phyloP scores from a whole-genome alignment of 2,329 filamentous ascomycete genomes.

The Colletotrichum abscissum region DNA sequence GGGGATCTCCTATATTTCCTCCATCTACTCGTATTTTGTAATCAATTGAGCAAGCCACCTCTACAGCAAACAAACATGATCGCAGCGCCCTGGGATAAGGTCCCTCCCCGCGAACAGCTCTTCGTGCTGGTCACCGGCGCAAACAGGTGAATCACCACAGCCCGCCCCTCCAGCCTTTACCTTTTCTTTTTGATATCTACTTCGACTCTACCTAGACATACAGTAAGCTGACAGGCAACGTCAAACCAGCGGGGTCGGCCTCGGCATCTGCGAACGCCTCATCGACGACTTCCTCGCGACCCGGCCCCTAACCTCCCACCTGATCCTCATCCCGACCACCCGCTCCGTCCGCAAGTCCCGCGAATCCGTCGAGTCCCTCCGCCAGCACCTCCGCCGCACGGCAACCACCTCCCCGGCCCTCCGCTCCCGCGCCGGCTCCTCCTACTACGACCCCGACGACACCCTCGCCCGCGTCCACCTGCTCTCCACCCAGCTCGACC shows the following conservation, averaged over 20 bases:
- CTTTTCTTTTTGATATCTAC: not conserved
- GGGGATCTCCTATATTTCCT: not conserved
- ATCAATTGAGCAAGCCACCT: not conserved
- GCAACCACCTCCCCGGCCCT: conserved; percentile 53
- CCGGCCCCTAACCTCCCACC: conserved; percentile 72
- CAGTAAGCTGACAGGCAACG: not conserved
- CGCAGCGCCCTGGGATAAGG: conserved; percentile 48
- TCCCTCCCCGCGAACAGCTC: conserved; percentile 55
- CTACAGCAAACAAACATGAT: conserved; percentile 14
- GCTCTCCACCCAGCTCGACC: conserved; percentile 67
- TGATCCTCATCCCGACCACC: conserved; percentile 87
- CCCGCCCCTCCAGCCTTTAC: not conserved
- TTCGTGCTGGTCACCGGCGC: conserved; percentile 85
- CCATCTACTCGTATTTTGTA: not conserved
- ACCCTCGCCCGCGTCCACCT: conserved; percentile 66
- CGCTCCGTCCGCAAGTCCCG: conserved; percentile 79
- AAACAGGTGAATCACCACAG: conserved; percentile 73
- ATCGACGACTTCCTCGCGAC: conserved; percentile 89
- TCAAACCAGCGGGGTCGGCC: conserved; percentile 80
- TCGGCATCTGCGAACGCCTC: conserved; percentile 83
- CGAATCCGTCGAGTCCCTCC: conserved; percentile 75
- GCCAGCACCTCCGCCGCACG: conserved; percentile 68
- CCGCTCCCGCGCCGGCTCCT: conserved; percentile 49
- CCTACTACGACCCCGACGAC: conserved; percentile 52
- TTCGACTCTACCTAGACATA: not conserved